phyloP scores from a whole-genome alignment of 1,284 basidiomycete genomes.

The Marasmius fiardii region DNA sequence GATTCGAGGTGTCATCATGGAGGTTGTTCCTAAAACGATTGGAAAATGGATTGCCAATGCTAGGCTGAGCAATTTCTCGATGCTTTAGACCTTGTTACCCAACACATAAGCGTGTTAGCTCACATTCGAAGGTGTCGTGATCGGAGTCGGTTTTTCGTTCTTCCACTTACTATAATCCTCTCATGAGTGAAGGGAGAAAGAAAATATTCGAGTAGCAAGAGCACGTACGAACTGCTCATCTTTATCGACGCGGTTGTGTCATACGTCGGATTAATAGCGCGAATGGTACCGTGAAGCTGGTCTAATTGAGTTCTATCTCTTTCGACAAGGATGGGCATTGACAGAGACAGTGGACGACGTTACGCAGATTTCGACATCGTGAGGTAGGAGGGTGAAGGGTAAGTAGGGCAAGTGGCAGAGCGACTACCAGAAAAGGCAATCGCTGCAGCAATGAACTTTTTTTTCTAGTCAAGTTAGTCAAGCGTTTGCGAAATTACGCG shows the following conservation, averaged over 20 bases:
- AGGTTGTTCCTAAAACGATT: not conserved
- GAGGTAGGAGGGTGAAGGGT: not conserved
- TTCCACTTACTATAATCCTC: slow-evolving; percentile 4
- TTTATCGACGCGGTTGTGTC: slow-evolving; percentile 8
- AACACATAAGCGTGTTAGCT: not conserved
- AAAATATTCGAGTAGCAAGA: not conserved
- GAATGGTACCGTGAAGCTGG: not conserved
- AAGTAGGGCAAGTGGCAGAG: not conserved
- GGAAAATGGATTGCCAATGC: not conserved
- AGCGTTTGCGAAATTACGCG: too few relatives aligned
- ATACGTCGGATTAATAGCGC: not conserved
- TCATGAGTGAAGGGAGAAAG: not conserved
- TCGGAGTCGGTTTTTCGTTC: slow-evolving; percentile 3
- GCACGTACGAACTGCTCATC: not conserved
- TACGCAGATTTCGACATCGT: not conserved
- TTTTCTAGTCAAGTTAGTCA: too few relatives aligned
- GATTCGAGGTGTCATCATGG: not conserved
- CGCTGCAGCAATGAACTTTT: too few relatives aligned
- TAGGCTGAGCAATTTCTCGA: not conserved
- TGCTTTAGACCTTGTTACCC: too few relatives aligned
- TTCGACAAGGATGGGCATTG: not conserved
- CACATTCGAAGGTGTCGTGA: slow-evolving; percentile 1
- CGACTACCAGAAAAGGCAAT: not conserved
- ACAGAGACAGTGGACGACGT: not conserved
- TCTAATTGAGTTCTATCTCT: not conserved